Evolutionary conservation across 1,284 basidiomycete genomes (phyloP).

Genomic region (Apiotrichum sp.): DNA sequence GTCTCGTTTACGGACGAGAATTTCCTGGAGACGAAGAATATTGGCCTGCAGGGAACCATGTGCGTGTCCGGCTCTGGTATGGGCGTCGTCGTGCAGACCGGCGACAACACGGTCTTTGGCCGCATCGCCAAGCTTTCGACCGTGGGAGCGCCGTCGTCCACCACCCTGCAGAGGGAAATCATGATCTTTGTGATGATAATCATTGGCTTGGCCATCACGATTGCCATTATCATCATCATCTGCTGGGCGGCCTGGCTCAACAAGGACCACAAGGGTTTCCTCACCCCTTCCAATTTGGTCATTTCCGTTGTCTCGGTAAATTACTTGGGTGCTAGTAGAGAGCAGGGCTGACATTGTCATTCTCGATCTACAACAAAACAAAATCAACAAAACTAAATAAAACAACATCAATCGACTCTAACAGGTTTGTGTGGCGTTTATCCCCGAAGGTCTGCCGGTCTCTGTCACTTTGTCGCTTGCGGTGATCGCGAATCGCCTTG

Average conservation of each 20-base stretch:
- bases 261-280: constrained; percentile 53
- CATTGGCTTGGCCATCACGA: constrained; percentile 51
- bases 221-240: constrained; percentile 52
- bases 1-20: constrained; percentile 55
- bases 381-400: too few relatives aligned
- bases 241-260: constrained; percentile 55
- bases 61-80: constrained; percentile 57
- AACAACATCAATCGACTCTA: neutral
- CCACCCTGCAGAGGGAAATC: constrained; percentile 48
- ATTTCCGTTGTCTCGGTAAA: constrained; percentile 55
- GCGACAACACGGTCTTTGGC: constrained; percentile 58
- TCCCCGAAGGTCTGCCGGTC: constrained; percentile 55
- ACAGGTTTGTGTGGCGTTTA: constrained; percentile 56
- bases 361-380: too few relatives aligned
- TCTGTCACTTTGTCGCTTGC: constrained; percentile 48
- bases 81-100: constrained; percentile 56
- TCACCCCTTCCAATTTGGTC: constrained; percentile 54
- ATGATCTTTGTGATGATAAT: constrained; percentile 49
- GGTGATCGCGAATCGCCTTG: constrained; percentile 53
- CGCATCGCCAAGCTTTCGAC: constrained; percentile 56
- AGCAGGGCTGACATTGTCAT: too few relatives aligned
- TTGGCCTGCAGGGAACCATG: constrained; percentile 60
- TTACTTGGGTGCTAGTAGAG: too few relatives aligned
- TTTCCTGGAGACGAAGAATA: constrained; percentile 59
- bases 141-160: constrained; percentile 48